A percentile compares a stretch with the other conserved stretches of the same genome.
These are phyloP conservation scores for Hordeum marinum DNA, from an alignment of 176 grass and related monocot species.

Conservation along the genomic window DNA sequence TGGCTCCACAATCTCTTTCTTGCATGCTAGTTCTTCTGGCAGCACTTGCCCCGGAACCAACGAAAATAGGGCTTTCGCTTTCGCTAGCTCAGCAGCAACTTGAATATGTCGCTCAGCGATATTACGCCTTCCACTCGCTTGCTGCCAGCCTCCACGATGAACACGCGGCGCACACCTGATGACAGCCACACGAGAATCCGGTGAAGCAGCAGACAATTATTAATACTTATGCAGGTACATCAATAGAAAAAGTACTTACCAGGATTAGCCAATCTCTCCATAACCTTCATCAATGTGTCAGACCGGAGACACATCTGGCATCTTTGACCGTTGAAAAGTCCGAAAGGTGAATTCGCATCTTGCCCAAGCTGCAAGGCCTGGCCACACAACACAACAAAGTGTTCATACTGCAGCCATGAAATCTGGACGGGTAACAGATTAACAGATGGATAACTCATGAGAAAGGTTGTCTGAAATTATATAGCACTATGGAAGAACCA, in stretches of 20 bases:
- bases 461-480: background rate
- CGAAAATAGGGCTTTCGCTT: background rate
- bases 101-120: conserved; percentile 85
- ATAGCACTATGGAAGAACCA: background rate
- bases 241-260: conserved; percentile 24
- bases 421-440: background rate
- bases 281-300: conserved; percentile 90
- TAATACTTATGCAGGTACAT: background rate
- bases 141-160: conserved; percentile 96
- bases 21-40: conserved; percentile 23
- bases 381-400: conserved; percentile 1
- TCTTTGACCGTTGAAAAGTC: conserved; percentile 84
- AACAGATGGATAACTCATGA: background rate
- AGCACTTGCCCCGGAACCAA: conserved; percentile 21
- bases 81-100: conserved; percentile 71
- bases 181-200: background rate
- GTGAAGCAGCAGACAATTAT: background rate
- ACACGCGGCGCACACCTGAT: conserved; percentile 79
- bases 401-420: background rate
- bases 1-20: conserved; percentile 47
- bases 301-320: conserved; percentile 97
- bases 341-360: conserved; percentile 65
- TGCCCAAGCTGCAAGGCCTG: conserved; percentile 94
- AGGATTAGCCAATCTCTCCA: conserved; percentile 95
- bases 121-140: conserved; percentile 98